Base-by-base conservation (phyloP, 495 filamentous ascomycete species). In the Talaromyces nanjingensis region DNA sequence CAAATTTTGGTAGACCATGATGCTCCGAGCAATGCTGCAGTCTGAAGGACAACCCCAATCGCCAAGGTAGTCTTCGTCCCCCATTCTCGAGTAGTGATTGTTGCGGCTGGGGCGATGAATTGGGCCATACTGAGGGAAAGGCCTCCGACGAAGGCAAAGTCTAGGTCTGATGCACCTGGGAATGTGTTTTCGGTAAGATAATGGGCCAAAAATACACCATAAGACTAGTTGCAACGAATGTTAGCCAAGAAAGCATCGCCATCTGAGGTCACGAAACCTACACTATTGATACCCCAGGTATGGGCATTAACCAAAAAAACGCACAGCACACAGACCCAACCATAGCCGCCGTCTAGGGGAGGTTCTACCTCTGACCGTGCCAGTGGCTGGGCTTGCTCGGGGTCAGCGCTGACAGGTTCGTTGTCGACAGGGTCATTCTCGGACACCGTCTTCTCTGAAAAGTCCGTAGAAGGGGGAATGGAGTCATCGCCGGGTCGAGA, bases 111-210 rank as follows among this genome's bases (percentile, higher is more conserved):
- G 12, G 87, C 85, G 14, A 86, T 78, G 5, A 90, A 70, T 56
- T 91, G 79, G 7, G 87, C 82, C 72, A 77, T 78, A 9, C 87
- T 88, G 8, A 89, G 83, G 31, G 86, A 88, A 0, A 92, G 72
- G 7, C 89, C 89, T 16, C 89, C 89, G 4, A 90, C 85, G 66
- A 91, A 91, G 53, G 89, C 89, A 67, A 86, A 92, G 9, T 82
- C 77, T 3, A 89, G 72, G 0, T 81, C 74, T 2, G 81, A 84
- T 6, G 86, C 80, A 8, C 80, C 82, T 0, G 83, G 83, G 64
- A 87, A 89, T 18, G 77, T 74, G 60, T 85, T 71, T 49, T 83
- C 72, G 5, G 81, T 81, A 31, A 91, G 80, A 66, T 91, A 92
- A 69, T 89, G 81, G 12, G 85, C 84, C 3, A 92, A 84, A 71